Evolutionary conservation across 371 early-diverging fungal genomes (phyloP).

Genomic region (Chytridium lagenaria): DNA sequence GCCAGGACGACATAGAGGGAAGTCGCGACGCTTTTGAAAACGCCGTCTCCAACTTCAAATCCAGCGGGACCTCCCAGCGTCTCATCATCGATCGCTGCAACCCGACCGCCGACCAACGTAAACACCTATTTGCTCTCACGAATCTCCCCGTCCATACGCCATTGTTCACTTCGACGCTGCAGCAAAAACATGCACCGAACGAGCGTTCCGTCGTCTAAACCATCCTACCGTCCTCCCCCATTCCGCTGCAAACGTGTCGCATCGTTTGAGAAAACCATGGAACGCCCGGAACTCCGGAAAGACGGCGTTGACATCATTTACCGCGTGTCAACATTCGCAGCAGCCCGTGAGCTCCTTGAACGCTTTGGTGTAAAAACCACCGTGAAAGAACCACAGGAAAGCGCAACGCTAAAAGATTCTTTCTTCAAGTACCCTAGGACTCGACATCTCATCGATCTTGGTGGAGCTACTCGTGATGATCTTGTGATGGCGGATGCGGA

Average conservation of each 20-base stretch:
- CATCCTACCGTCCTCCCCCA: constrained; percentile 54
- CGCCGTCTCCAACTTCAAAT: constrained; percentile 9
- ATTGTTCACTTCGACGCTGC: constrained; percentile 51
- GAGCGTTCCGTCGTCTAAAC: constrained; percentile 41
- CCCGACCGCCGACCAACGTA: constrained; percentile 50
- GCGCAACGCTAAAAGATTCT: background rate
- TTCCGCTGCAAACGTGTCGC: constrained; percentile 41
- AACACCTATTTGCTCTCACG: constrained; percentile 48
- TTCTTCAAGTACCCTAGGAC: constrained; percentile 53
- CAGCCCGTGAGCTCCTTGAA: constrained; percentile 22
- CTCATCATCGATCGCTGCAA: constrained; percentile 59
- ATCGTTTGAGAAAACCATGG: constrained; percentile 18
- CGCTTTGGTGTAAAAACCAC: constrained; percentile 30
- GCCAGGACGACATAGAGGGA: constrained; percentile 55
- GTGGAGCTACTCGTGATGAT: constrained; percentile 55
- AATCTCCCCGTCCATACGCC: constrained; percentile 41
- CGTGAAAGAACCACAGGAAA: too few relatives aligned
- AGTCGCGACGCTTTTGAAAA: constrained; percentile 42
- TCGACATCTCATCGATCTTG: constrained; percentile 55
- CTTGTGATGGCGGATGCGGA: constrained; percentile 40
- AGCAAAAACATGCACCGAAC: constrained; percentile 44
- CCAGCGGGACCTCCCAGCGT: constrained; percentile 29
- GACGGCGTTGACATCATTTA: constrained; percentile 30
- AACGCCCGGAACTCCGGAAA: background rate
- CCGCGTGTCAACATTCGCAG: constrained; percentile 26